phyloP scores from a whole-genome alignment of 331 rosid species.

The Rhamnella rubrinervis region DNA sequence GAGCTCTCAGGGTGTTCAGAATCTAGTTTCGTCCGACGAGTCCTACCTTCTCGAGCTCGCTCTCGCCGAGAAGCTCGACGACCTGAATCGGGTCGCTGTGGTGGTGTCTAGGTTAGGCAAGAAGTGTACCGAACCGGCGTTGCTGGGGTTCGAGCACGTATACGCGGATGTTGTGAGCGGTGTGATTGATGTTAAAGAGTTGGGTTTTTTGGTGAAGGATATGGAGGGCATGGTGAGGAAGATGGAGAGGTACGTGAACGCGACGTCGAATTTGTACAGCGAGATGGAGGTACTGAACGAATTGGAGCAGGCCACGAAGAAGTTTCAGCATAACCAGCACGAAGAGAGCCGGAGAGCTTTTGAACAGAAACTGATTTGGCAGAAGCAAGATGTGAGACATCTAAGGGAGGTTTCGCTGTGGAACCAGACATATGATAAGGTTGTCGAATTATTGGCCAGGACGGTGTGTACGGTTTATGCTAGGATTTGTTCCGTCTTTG shows the following conservation, averaged over 20 bases:
- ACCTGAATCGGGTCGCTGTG: constrained; percentile 70
- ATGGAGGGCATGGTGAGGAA: constrained; percentile 97
- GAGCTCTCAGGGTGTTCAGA: constrained; percentile 64
- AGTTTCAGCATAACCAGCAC: constrained; percentile 73
- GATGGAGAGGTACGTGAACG: constrained; percentile 86
- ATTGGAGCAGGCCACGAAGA: constrained; percentile 76
- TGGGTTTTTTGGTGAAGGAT: constrained; percentile 90
- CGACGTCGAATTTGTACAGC: constrained; percentile 69
- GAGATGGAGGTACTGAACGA: constrained; percentile 91
- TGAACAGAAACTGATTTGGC: constrained; percentile 86
- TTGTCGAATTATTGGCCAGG: constrained; percentile 86
- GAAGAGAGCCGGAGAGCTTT: constrained; percentile 71
- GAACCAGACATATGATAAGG: constrained; percentile 90
- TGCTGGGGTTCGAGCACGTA: constrained; percentile 96
- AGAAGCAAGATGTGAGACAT: constrained; percentile 82
- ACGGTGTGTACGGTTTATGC: constrained; percentile 89
- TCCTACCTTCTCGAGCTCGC: constrained; percentile 77
- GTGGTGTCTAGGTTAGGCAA: constrained; percentile 92
- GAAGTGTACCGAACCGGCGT: constrained; percentile 74
- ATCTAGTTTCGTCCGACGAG: constrained; percentile 66
- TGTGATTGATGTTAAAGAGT: constrained; percentile 76
- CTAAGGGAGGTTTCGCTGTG: constrained; percentile 85
- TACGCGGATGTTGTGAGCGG: constrained; percentile 72
- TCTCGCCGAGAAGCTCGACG: constrained; percentile 83
- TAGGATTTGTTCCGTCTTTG: constrained; percentile 56